A percentile compares a stretch with the other conserved stretches of the same genome.
phyloP scores from a whole-genome alignment of 305 asterid genomes.

The Fraxinus baroniana region DNA sequence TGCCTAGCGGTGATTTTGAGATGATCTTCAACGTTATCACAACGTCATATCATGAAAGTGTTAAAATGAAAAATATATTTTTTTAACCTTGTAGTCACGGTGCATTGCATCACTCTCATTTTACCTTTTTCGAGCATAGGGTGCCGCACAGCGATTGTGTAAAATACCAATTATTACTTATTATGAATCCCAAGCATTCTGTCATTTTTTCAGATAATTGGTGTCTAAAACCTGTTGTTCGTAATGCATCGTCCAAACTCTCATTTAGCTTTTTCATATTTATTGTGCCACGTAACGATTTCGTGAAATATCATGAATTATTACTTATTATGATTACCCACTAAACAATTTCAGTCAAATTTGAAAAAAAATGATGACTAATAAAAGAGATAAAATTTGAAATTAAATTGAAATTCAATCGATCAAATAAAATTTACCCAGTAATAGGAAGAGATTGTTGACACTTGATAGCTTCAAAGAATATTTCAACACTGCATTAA shows the following conservation, averaged over 20 bases:
- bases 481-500: not conserved
- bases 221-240: not conserved
- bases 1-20: not conserved
- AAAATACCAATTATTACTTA: not conserved
- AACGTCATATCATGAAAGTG: not conserved
- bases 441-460: not conserved
- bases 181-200: not conserved
- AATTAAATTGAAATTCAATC: not conserved
- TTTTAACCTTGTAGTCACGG: not conserved
- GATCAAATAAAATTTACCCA: not conserved
- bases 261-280: not conserved
- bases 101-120: not conserved
- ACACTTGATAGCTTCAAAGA: not conserved
- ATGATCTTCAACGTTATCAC: not conserved
- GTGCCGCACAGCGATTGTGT: not conserved
- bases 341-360: not conserved
- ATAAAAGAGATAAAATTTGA: not conserved
- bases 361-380: not conserved
- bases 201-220: not conserved
- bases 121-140: not conserved
- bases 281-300: not conserved
- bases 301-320: not conserved
- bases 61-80: not conserved
- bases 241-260: not conserved
- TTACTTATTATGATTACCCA: not conserved